Evolutionary conservation across 768 basidiomycete species (phyloP).

Genomic region (Tricholomella constricta): DNA sequence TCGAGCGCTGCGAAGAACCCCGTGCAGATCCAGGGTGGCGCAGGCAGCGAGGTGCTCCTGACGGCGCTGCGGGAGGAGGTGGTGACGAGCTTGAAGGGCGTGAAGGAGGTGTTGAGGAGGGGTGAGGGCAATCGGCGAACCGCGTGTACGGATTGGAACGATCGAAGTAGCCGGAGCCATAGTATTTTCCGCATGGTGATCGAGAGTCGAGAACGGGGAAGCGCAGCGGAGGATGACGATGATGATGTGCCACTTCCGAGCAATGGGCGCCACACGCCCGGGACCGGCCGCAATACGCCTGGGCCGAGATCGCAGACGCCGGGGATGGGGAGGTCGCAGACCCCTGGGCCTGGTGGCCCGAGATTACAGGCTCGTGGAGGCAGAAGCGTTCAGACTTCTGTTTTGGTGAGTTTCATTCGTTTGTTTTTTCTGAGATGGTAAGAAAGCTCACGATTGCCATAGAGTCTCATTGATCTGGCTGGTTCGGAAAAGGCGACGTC

Average conservation of each 20-base stretch:
- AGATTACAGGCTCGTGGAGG: constrained; percentile 78
- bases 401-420: constrained; percentile 49
- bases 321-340: too few relatives aligned
- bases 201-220: constrained; percentile 75
- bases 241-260: constrained; percentile 28
- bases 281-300: constrained; percentile 39
- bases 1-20: constrained; percentile 52
- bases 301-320: constrained; percentile 67
- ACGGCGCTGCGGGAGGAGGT: constrained; percentile 88
- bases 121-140: constrained; percentile 89
- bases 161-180: constrained; percentile 91
- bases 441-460: constrained; percentile 8
- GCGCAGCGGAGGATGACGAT: constrained; percentile 40
- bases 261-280: constrained; percentile 32
- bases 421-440: not conserved
- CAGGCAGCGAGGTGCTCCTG: constrained; percentile 58
- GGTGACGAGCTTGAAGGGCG: constrained; percentile 86
- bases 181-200: constrained; percentile 93
- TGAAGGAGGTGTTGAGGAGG: constrained; percentile 79
- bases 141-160: constrained; percentile 99
- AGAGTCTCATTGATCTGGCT: constrained; percentile 95
- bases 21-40: constrained; percentile 75
- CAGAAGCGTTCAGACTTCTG: constrained; percentile 75
- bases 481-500: constrained; percentile 96
- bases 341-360: constrained; percentile 52